These are phyloP conservation scores for Annulohypoxylon nitens DNA, from an alignment of 495 filamentous ascomycete genomes.

Conservation along the genomic window DNA sequence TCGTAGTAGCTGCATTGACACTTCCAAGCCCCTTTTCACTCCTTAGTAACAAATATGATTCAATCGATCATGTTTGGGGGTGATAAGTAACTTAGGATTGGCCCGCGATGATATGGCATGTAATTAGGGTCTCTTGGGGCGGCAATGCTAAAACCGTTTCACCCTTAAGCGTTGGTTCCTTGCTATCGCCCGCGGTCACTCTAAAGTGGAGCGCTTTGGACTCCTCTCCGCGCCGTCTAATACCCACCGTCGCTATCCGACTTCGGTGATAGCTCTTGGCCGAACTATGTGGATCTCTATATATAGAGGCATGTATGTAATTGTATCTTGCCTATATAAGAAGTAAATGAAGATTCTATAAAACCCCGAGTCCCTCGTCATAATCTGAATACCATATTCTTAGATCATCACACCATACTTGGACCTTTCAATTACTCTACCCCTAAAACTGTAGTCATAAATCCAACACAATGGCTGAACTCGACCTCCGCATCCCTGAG, in stretches of 20 bases:
- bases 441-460: neutral
- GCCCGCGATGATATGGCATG: neutral
- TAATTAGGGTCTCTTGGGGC: conserved; percentile 5
- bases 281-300: conserved; percentile 7
- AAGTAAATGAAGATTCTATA: neutral
- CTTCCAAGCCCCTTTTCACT: neutral
- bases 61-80: neutral
- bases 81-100: neutral
- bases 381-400: neutral
- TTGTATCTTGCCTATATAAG: neutral
- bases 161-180: conserved; percentile 14
- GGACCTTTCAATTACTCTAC: neutral
- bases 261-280: conserved; percentile 35
- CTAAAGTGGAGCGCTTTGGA: conserved; percentile 19
- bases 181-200: neutral
- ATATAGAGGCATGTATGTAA: conserved; percentile 8
- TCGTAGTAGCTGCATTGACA: neutral
- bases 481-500: conserved; percentile 61
- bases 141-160: conserved; percentile 26
- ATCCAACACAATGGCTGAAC: conserved; percentile 35
- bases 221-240: conserved; percentile 36
- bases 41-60: conserved; percentile 3
- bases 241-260: conserved; percentile 34
- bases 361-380: neutral
- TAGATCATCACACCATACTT: neutral